Percentiles rank a stretch among this genome's conserved stretches.
Evolutionary conservation across 805 yeast genomes (phyloP).

Genomic region (Yarrowia sp.): DNA sequence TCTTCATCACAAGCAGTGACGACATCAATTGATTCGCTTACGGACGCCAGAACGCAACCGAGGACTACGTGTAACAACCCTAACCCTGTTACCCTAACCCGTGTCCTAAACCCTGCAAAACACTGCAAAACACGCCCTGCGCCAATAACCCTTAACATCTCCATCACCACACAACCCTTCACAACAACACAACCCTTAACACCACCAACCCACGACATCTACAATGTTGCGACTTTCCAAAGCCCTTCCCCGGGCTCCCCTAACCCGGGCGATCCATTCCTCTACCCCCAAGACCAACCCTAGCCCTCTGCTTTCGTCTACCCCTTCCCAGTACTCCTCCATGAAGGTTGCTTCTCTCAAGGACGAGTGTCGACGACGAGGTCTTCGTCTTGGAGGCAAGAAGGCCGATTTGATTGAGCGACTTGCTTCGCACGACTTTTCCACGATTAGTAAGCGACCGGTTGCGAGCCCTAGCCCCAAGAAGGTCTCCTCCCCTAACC

Average conservation of each 20-base stretch:
- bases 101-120: not conserved
- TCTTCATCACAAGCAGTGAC: too few relatives aligned
- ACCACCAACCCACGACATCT: not conserved
- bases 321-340: slow-evolving; percentile 35
- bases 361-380: slow-evolving; percentile 57
- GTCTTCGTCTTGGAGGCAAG: slow-evolving; percentile 59
- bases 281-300: slow-evolving; percentile 39
- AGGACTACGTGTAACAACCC: too few relatives aligned
- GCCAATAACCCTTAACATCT: too few relatives aligned
- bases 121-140: too few relatives aligned
- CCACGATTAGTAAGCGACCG: slow-evolving; percentile 32
- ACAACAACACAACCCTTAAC: not conserved
- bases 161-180: not conserved
- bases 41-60: too few relatives aligned
- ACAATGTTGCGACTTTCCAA: slow-evolving; percentile 6
- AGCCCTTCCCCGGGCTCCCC: not conserved
- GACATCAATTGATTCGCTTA: too few relatives aligned
- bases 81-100: not conserved
- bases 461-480: not conserved
- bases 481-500: not conserved
- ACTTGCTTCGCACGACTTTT: slow-evolving; percentile 30
- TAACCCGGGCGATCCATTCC: slow-evolving; percentile 33
- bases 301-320: slow-evolving; percentile 35
- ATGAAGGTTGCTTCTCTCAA: slow-evolving; percentile 57
- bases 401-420: slow-evolving; percentile 55